Conservation (phyloP, 1,284 basidiomycete genomes). For the Cutaneotrichosporon cyanovorans region DNA sequence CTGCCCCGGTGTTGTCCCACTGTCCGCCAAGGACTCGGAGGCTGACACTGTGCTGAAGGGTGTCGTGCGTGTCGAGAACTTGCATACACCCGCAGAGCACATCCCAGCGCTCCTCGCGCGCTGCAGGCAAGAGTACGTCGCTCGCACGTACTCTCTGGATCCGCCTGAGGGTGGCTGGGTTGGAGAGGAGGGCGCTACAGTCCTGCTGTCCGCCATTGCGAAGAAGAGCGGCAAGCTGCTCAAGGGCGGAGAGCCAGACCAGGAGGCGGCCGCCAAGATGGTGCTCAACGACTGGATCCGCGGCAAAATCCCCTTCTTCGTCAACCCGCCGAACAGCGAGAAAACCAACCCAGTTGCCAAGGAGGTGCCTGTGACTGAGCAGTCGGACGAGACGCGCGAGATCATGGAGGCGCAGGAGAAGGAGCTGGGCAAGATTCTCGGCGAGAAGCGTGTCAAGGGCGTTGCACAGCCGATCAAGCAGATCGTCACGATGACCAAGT, state of each 20-base stretch:
- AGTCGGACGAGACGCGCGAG: conserved; percentile 26
- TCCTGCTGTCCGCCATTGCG: conserved; percentile 77
- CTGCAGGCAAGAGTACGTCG: conserved; percentile 86
- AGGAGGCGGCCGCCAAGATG: conserved; percentile 89
- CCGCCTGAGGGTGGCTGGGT: conserved; percentile 51
- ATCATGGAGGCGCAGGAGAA: conserved; percentile 41
- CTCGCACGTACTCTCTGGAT: conserved; percentile 77
- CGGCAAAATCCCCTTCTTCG: conserved; percentile 60
- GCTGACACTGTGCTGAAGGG: conserved; percentile 94
- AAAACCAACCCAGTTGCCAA: conserved; percentile 22
- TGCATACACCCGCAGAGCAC: conserved; percentile 88
- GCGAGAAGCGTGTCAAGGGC: conserved; percentile 50
- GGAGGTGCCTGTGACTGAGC: conserved; percentile 26
- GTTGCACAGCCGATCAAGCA: conserved; percentile 53
- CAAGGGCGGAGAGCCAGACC: conserved; percentile 90
- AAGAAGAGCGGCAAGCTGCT: conserved; percentile 84
- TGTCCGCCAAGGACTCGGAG: conserved; percentile 81
- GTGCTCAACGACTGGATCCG: conserved; percentile 96
- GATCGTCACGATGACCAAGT: conserved; percentile 54
- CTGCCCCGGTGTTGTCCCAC: conserved; percentile 96
- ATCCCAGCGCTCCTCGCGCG: conserved; percentile 80
- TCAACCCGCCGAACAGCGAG: conserved; percentile 47
- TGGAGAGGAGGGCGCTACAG: conserved; percentile 55
- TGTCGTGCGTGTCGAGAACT: conserved; percentile 91
- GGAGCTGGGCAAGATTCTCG: conserved; percentile 40